phyloP scores from a whole-genome alignment of 331 rosid species.

The Arachis monticola region DNA sequence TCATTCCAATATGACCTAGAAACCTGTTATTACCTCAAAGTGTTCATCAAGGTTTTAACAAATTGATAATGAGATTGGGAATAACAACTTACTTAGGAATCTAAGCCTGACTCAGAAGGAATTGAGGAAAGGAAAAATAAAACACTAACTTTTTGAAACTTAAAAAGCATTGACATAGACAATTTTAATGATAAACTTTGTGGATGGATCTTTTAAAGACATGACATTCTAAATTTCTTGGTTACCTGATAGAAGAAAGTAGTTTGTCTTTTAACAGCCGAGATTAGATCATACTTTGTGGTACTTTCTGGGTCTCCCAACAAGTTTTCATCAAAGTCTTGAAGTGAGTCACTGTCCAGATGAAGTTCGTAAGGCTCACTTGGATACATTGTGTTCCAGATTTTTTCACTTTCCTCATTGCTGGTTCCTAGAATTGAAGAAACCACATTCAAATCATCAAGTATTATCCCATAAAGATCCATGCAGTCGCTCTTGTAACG shows the following conservation, averaged over 20 bases:
- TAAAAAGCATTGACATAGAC: neutral
- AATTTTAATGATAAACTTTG: conserved; percentile 3
- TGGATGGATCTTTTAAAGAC: no score
- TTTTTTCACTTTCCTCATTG: conserved; percentile 41
- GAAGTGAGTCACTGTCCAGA: conserved; percentile 18
- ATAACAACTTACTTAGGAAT: no score
- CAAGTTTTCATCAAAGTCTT: conserved; percentile 22
- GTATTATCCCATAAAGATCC: conserved; percentile 50
- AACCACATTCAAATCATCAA: conserved; percentile 42
- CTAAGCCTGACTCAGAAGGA: no score
- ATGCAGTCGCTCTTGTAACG: conserved; percentile 48
- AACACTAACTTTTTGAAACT: conserved; percentile 7
- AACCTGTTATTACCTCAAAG: conserved; percentile 28
- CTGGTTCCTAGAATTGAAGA: conserved; percentile 43
- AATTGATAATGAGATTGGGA: neutral
- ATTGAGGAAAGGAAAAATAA: neutral
- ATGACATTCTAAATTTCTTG: conserved; percentile 7
- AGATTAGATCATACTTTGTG: conserved; percentile 44
- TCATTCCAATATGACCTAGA: conserved; percentile 43
- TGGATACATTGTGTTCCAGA: conserved; percentile 48
- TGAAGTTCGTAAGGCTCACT: conserved; percentile 47
- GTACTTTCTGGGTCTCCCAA: conserved; percentile 30
- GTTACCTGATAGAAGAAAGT: conserved; percentile 53
- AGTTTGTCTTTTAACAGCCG: conserved; percentile 55
- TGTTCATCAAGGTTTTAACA: neutral